These are phyloP conservation scores for Trichophyton mentagrophytes DNA, from an alignment of 2,329 filamentous ascomycete species.

Conservation along the genomic window DNA sequence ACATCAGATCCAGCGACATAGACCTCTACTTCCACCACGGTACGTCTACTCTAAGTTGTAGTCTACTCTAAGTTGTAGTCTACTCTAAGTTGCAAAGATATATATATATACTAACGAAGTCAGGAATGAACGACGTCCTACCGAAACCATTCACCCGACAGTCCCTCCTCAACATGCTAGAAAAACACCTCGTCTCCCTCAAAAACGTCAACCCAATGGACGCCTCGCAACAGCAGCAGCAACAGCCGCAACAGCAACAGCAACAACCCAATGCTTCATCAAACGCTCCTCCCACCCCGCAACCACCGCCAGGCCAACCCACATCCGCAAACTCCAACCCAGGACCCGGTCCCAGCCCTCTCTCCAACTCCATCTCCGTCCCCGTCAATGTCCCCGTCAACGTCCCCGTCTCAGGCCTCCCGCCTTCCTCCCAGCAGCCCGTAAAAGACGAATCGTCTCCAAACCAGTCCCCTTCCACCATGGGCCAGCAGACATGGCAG, in stretches of 20 bases:
- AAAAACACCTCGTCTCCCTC: slow-evolving; percentile 76
- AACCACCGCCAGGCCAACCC: neutral
- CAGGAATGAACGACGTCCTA: slow-evolving; percentile 94
- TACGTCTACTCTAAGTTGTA: slow-evolving; percentile 41
- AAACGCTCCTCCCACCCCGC: slow-evolving; percentile 12
- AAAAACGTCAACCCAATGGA: slow-evolving; percentile 54
- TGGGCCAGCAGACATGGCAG: neutral
- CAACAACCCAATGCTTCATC: slow-evolving; percentile 19
- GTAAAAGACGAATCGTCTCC: slow-evolving; percentile 52
- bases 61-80: no score
- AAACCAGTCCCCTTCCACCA: slow-evolving; percentile 46
- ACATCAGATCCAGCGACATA: slow-evolving; percentile 91
- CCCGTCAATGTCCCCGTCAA: neutral
- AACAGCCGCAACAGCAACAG: slow-evolving; percentile 12
- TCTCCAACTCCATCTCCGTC: neutral
- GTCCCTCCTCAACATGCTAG: slow-evolving; percentile 70
- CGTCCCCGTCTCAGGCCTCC: neutral
- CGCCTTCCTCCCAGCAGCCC: slow-evolving; percentile 30
- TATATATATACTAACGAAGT: slow-evolving; percentile 15
- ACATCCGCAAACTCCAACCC: neutral
- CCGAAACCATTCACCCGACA: slow-evolving; percentile 93
- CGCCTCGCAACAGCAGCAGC: slow-evolving; percentile 23
- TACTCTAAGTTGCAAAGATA: no score
- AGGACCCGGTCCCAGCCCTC: neutral
- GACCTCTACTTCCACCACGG: slow-evolving; percentile 95